Conservation (phyloP, 2,329 filamentous ascomycete species). For the Ilyonectria robusta region DNA sequence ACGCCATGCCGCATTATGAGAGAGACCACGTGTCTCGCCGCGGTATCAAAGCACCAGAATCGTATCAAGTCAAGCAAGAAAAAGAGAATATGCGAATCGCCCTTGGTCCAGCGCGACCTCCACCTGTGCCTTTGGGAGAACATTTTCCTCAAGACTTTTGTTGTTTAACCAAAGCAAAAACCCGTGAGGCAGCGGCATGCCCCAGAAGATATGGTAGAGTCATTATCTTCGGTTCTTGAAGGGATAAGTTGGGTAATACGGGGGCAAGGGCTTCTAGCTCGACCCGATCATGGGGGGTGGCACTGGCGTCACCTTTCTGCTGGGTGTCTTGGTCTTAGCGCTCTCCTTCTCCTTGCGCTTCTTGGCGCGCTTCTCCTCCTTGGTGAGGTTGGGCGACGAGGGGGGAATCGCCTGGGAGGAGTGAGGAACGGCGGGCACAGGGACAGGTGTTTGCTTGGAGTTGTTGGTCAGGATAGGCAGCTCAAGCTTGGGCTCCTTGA, state of each 20-base stretch:
- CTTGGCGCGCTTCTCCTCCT: conserved; percentile 49
- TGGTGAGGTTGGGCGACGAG: conserved; percentile 42
- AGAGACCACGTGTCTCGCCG: conserved; percentile 44
- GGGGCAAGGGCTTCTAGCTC: conserved; percentile 40
- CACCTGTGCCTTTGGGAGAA: neutral
- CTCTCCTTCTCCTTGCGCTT: conserved; percentile 50
- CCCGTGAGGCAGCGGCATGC: neutral
- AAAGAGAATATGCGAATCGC: conserved; percentile 27
- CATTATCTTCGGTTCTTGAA: conserved; percentile 11
- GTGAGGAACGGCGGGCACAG: conserved; percentile 54
- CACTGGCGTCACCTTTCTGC: conserved; percentile 48
- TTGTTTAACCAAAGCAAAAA: neutral
- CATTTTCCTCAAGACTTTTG: conserved; percentile 11
- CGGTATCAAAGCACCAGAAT: conserved; percentile 44
- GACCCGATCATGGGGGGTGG: conserved; percentile 41
- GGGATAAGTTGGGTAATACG: conserved; percentile 11
- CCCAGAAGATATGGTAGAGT: neutral
- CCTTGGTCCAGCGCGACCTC: conserved; percentile 9
- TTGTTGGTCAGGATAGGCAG: conserved; percentile 21
- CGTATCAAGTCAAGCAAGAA: conserved; percentile 32
- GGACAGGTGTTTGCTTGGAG: conserved; percentile 49
- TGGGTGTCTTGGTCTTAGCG: conserved; percentile 34
- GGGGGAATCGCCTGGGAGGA: conserved; percentile 46
- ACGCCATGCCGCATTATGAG: conserved; percentile 47
- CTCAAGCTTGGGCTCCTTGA: conserved; percentile 47